Base-by-base conservation (phyloP, 2,329 filamentous ascomycete species). In the Lasiodiplodia sp. region DNA sequence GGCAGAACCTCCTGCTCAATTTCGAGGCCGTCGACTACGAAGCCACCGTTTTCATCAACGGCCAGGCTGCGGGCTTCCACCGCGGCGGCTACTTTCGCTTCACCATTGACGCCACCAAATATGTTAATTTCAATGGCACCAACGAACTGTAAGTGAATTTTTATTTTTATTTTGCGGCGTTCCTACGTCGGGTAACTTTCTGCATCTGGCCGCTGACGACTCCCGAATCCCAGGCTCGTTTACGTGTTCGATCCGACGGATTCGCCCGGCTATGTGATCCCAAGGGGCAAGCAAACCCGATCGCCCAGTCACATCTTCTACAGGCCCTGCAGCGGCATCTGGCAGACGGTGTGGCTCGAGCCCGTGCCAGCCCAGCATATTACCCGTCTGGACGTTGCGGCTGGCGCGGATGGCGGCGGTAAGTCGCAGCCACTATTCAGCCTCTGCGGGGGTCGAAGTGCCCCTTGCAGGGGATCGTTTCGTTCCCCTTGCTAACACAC, bases 311-410 rank as follows among this genome's bases (percentile, higher is more conserved):
- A 89, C 72, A 92, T 92, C 69, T 92, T 91, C 76, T 92, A 92
- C 75, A 88, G 88, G 0, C 88, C 91, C 0, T 92, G 90, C 75
- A 90, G 88, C 40, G 91, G 91, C 5, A 92, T 93, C 71, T 93
- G 91, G 91, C 90, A 92, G 75, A 85, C 85, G 21, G 90, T 92
- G 0, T 93, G 90, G 90, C 79, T 93, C 2, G 88, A 91, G 75
- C 83, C 86, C n/a, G 88, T 86, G 0, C 87, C 90, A 0, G 70
- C 79, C 0, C 83, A 86, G 62, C 81, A 89, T 72, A 86, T 92
- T 67, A 86, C 85, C 0, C 82, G 85, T 51, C 78, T 92, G 2
- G 87, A 91, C 70, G 73, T 92, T 18, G 77, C 83, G 31, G 90
- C 88, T 0, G 75, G 75, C 38, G 76, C 77, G 71, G 65, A 80